Evolutionary conservation across 768 basidiomycete species (phyloP).

Genomic region (Mrakia gelida): DNA sequence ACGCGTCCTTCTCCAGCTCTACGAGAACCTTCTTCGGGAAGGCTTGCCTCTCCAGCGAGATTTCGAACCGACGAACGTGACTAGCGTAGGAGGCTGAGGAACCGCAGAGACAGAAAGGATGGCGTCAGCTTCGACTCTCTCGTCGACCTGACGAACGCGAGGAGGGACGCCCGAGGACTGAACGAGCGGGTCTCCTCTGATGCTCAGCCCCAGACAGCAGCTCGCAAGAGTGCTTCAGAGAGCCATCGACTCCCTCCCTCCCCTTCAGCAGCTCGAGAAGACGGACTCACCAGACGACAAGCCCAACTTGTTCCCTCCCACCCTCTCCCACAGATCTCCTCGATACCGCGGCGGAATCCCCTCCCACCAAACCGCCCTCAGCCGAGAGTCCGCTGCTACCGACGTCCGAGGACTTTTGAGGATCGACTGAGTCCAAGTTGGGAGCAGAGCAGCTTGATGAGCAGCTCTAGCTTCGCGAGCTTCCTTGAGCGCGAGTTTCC

Average conservation of each 20-base stretch:
- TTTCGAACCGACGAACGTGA: conserved; percentile 24
- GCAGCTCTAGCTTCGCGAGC: background rate
- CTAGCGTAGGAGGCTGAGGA: conserved; percentile 10
- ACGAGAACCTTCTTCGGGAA: conserved; percentile 10
- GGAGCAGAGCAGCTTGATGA: conserved; percentile 11
- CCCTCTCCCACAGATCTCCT: conserved; percentile 26
- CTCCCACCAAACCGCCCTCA: conserved; percentile 28
- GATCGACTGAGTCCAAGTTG: conserved; percentile 14
- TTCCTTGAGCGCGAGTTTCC: background rate
- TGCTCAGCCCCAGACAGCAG: too few relatives aligned
- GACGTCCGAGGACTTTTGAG: conserved; percentile 5
- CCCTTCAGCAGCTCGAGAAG: background rate
- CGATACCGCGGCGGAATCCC: conserved; percentile 22
- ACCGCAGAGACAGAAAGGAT: background rate
- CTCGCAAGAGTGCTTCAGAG: too few relatives aligned
- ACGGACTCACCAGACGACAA: conserved; percentile 6
- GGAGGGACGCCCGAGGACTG: background rate
- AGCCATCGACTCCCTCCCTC: too few relatives aligned
- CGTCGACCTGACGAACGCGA: background rate
- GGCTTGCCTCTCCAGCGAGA: conserved; percentile 4
- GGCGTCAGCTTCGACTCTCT: background rate
- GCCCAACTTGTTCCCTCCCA: conserved; percentile 20
- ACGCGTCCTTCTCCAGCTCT: conserved; percentile 19
- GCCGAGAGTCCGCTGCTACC: background rate
- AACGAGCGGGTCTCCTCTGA: too few relatives aligned